Conservation (phyloP, 2,329 filamentous ascomycete genomes). For the Pyrenophora graminea region DNA sequence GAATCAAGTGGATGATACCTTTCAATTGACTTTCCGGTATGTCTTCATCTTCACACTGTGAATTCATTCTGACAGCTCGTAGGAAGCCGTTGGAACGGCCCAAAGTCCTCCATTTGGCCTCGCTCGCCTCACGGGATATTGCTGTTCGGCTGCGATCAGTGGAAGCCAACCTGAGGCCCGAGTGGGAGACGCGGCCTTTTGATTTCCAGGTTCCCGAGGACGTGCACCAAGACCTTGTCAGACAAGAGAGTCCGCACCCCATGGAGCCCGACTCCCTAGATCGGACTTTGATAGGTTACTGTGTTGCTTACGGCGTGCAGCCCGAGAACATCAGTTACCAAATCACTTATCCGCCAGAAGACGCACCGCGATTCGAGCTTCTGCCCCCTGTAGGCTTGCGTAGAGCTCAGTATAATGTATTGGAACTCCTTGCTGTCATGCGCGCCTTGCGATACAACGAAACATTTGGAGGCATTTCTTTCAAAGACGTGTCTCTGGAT, state of each 20-base stretch:
- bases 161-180: conserved; percentile 66
- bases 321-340: conserved; percentile 62
- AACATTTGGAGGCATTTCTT: conserved; percentile 69
- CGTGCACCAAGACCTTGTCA: conserved; percentile 40
- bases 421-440: conserved; percentile 72
- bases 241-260: conserved; percentile 52
- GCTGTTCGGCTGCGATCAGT: conserved; percentile 64
- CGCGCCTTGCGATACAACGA: conserved; percentile 72
- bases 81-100: conserved; percentile 60
- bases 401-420: conserved; percentile 59
- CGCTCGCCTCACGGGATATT: conserved; percentile 66
- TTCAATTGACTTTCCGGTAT: conserved; percentile 67
- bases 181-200: conserved; percentile 68
- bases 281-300: conserved; percentile 70
- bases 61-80: conserved; percentile 9
- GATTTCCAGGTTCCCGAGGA: conserved; percentile 63
- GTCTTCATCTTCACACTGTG: conserved; percentile 2
- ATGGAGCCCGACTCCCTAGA: conserved; percentile 67
- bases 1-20: conserved; percentile 66
- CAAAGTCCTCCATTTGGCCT: conserved; percentile 64
- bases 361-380: conserved; percentile 69
- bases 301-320: conserved; percentile 69
- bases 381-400: conserved; percentile 59
- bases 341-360: conserved; percentile 55
- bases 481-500: conserved; percentile 67